Conservation (phyloP, 139 green algal species). For the Dunaliella sp. region DNA sequence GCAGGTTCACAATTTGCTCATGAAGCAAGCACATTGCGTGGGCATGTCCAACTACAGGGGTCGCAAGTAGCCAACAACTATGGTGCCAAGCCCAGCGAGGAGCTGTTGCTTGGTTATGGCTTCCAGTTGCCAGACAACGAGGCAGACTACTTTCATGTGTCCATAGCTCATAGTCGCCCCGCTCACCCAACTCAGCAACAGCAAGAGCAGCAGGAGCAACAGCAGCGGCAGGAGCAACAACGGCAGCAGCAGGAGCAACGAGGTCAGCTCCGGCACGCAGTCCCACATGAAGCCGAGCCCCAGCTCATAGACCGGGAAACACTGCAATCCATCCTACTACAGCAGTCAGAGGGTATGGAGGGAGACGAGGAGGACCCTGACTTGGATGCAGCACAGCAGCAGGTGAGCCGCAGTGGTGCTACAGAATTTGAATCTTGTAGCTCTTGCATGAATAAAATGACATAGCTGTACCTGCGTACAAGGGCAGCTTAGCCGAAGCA, state of each 20-base stretch:
- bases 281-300: too few species aligned
- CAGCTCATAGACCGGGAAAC: too few species aligned
- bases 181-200: neutral
- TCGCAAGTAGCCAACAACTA: conserved; percentile 50
- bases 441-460: too few species aligned
- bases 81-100: conserved; percentile 52
- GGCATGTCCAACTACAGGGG: too few species aligned
- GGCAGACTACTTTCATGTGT: conserved; percentile 42
- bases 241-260: neutral
- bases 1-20: neutral
- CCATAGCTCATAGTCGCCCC: neutral
- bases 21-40: too few species aligned
- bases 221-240: neutral
- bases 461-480: too few species aligned
- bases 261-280: too few species aligned
- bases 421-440: too few species aligned
- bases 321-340: too few species aligned
- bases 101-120: conserved; percentile 60
- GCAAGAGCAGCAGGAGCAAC: conserved; percentile 3
- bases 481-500: too few species aligned
- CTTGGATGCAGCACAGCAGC: neutral
- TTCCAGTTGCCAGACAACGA: conserved; percentile 45
- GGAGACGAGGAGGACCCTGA: neutral
- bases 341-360: too few species aligned
- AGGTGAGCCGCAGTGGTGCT: too few species aligned